Evolutionary conservation across 306 rosid species (phyloP), one percentile per base, ranked within the genome.

Genomic region (Parietaria judaica): DNA sequence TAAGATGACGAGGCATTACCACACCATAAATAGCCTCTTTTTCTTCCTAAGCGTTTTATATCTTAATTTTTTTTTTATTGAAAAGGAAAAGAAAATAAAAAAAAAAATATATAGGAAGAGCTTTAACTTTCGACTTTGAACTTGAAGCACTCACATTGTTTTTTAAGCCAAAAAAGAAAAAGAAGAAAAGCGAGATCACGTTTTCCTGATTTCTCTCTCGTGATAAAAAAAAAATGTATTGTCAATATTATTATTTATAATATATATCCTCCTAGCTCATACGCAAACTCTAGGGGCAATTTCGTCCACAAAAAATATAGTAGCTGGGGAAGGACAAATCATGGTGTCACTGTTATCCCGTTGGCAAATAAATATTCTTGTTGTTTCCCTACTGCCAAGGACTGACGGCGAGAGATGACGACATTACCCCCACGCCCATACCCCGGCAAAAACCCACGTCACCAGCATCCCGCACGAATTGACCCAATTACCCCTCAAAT

Each of bases 351-450:
- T 73, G 41, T 75, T 73, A 36, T 71, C 61, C 58, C 73, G 80
- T 68, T 72, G 88, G 81, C 83, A 70, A 86, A 73, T 80, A 80
- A 74, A 84, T 61, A 72, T 55, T 51, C 35, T 70, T 83, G 83
- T 87, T 90, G 66, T 79, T 76, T 74, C 81, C 66, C 17, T 56
- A 61, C 73, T 79, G 77, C 77, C 77, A 72, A 72, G 67, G 76
- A 76, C 76, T 72, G 71, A 74, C 57, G 11, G 51, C 16, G 61
- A 58, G 68, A 61, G 43, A 63, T 74, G 74, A 73, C 48, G 54
- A 51, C 56, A 15, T 56, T 75, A 66, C 6, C 50, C 64, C 55
- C 3, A 56, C 63, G 7, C 56, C 46, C 51, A 44, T 13, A 70
- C 17, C 13, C 54, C 37, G 56, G 58, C 34, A 13, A 51, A 66